Base-by-base conservation (phyloP, 2,329 filamentous ascomycete species). In the Ophioceras dolichostomum region DNA sequence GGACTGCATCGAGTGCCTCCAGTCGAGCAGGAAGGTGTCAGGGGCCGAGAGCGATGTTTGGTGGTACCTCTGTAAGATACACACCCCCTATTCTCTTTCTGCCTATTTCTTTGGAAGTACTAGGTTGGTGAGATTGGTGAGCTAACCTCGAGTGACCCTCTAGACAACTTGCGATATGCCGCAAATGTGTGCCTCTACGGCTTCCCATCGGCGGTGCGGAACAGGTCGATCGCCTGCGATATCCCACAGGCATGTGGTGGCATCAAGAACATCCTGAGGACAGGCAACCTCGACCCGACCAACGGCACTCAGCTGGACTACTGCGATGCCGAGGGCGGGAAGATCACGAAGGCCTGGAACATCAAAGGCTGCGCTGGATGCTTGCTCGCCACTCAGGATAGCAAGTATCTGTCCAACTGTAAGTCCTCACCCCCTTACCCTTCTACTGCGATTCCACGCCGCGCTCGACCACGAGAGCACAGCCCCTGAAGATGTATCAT, bases 361-460 rank as follows among this genome's bases (percentile, higher is more conserved):
- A 47, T 61, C 6, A 49, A 58, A 13, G 43, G 55, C 0, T 71
- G 68, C 31, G 47, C 60, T 1, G 45, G 55, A 12, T 73, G 68
- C 21, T 52, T 72, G 4, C 51, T 55, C n/a, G 48, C 58, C 0
- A 65, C 57, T 14, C 41, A 50, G 0, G 45, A 58, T 5, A 63
- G 68, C 36, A 48, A 42, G 3, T 70, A 67, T 30, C 48, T 70
- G 2, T 53, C 65, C 3, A 72, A 73, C 44, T 71, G 68, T 71
- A 49, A 42, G 66, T 36, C n/a, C 12, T 10, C 18, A n/a, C n/a
- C n/a, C n/a, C n/a, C n/a, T n/a, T n/a, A n/a, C n/a, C n/a, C n/a
- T n/a, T n/a, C n/a, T n/a, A n/a, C n/a, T n/a, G n/a, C n/a, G n/a
- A n/a, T n/a, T n/a, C n/a, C n/a, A n/a, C n/a, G n/a, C n/a, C n/a